Evolutionary conservation across 176 grass and related monocot genomes (phyloP).

Genomic region (Poa pratensis): DNA sequence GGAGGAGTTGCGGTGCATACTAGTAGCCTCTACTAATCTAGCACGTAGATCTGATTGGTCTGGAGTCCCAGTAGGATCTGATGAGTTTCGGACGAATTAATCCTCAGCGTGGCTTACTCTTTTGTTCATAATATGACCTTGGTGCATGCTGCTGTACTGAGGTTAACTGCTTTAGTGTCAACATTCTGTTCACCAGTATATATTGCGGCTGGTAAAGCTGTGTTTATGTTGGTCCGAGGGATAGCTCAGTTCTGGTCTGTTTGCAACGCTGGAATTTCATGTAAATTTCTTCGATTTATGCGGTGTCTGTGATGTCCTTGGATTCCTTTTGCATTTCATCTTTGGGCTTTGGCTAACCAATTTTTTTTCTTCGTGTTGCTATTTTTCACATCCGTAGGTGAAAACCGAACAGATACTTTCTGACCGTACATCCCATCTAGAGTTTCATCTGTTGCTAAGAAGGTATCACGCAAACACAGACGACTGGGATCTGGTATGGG

Average conservation of each 20-base stretch:
- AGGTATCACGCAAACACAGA: too few relatives aligned
- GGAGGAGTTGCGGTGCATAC: conserved; percentile 3
- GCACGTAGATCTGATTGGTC: neutral
- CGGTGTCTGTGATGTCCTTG: neutral
- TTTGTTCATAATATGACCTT: conserved; percentile 40
- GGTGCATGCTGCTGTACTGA: conserved; percentile 20
- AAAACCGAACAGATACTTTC: too few relatives aligned
- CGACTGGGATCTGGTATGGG: too few relatives aligned
- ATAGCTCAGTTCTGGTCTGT: conserved; percentile 14
- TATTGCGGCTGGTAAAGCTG: neutral
- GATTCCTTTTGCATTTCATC: too few relatives aligned
- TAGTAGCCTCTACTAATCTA: neutral
- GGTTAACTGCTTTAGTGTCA: conserved; percentile 1
- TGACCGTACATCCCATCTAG: too few relatives aligned
- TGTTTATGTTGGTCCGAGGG: conserved; percentile 18
- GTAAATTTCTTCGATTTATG: neutral
- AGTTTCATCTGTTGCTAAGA: too few relatives aligned
- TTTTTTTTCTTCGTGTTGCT: too few relatives aligned
- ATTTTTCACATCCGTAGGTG: too few relatives aligned
- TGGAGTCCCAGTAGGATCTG: neutral
- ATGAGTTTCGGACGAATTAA: neutral
- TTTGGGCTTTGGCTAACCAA: too few relatives aligned
- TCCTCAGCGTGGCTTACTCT: conserved; percentile 20
- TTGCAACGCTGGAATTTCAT: neutral
- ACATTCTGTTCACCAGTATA: conserved; percentile 24